Base-by-base conservation (phyloP, 257 asterid genomes). In the Plantago major region DNA sequence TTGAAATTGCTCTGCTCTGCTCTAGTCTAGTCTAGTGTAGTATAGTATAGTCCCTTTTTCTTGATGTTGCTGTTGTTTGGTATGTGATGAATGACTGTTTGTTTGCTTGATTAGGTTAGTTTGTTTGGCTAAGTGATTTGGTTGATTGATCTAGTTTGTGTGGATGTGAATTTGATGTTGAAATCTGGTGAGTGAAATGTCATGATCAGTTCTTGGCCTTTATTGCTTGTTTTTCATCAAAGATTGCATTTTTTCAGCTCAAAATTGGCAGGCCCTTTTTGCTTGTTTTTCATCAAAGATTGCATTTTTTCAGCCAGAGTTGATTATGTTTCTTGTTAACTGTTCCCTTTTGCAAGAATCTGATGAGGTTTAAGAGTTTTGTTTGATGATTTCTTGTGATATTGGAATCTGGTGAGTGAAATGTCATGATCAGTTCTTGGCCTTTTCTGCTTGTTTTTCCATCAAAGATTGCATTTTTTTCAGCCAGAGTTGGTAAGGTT, bases 101-200 rank as follows among this genome's bases (percentile, higher is more conserved):
- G 46, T 54, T 42, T 4, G 42, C 19, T 28, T 62, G 22, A 55
- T 64, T 62, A 12, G 53, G 12, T 1, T 42, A 47, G 10, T 60
- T 47, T 17, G 37, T 40, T 6, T 47, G 47, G 48, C 48, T 42
- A 19, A 22, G 18, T 10, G 42, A 72, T 14, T 54, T 66, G 37
- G 40, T 33, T 22, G 26, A 22, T 22, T 62, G 68, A 40, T 37
- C 19, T 55, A 45, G 42, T 51, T 26, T 67, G 26, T 22, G 26
- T 53, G 42, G 58, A 22, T 55, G 58, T 18, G 26, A 45, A 37
- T 66, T 54, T 10, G 52, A 66, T 62, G 52, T 56, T 58, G 70
- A 55, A 42, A 62, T 63, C 45, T 58, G 67, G 37, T 64, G 62
- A 77, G 43, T 72, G 70, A 68, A 56, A 69, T 67, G 76, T 64